A percentile compares a stretch with the other conserved stretches of the same genome.
Conservation (phyloP, 768 basidiomycete species). For the Trametes cubensis region DNA sequence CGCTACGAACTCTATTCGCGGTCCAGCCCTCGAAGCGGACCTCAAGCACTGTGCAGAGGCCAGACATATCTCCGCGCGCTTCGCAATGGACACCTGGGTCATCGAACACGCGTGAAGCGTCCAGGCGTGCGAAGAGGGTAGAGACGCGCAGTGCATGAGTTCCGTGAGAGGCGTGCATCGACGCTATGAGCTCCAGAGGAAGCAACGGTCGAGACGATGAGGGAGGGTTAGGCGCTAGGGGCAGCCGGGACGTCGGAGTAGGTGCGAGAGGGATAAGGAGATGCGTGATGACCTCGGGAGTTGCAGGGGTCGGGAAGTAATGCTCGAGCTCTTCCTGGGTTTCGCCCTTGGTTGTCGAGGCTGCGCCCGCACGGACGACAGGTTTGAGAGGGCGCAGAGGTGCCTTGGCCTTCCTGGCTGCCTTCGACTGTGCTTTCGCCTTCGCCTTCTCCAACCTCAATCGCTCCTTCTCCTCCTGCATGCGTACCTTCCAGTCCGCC, state of each 20-base stretch:
- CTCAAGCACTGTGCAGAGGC: conserved; percentile 65
- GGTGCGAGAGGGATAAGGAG: conserved; percentile 80
- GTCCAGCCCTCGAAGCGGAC: conserved; percentile 79
- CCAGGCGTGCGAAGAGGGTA: conserved; percentile 70
- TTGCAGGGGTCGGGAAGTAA: conserved; percentile 55
- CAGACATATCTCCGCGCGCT: conserved; percentile 59
- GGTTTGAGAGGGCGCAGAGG: conserved; percentile 17
- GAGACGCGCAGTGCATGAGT: conserved; percentile 66
- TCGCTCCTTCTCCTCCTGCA: conserved; percentile 45
- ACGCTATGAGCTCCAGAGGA: conserved; percentile 54
- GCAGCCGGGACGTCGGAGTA: conserved; percentile 67
- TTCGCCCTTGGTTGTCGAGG: conserved; percentile 30
- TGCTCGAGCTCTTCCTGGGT: conserved; percentile 51
- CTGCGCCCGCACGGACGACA: conserved; percentile 10
- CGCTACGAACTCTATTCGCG: conserved; percentile 59
- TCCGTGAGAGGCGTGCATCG: conserved; percentile 54
- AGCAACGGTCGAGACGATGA: conserved; percentile 44
- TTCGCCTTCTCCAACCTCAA: conserved; percentile 28
- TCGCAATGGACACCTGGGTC: conserved; percentile 57
- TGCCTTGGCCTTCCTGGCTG: conserved; percentile 26
- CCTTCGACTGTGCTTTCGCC: conserved; percentile 26
- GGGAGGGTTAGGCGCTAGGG: conserved; percentile 45
- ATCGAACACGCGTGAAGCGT: conserved; percentile 69
- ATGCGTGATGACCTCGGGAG: conserved; percentile 54
- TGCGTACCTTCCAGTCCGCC: conserved; percentile 66